A percentile compares a stretch with the other conserved stretches of the same genome.
These are phyloP conservation scores for Oryza punctata DNA, from an alignment of 176 grass and related monocot genomes.

Conservation along the genomic window DNA sequence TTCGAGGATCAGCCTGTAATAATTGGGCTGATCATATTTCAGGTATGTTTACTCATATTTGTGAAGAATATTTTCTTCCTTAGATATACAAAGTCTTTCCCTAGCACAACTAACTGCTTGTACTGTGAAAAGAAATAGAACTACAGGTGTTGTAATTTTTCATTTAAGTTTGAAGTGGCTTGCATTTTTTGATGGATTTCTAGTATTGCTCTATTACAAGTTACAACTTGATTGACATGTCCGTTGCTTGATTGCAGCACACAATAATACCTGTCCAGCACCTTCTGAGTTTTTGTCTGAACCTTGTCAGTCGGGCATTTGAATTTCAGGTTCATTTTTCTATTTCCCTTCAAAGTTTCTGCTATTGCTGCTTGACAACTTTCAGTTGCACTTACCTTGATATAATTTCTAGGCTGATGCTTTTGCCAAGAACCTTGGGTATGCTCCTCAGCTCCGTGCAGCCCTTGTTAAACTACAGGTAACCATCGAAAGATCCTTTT, in stretches of 20 bases:
- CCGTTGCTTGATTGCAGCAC: slow-evolving; percentile 58
- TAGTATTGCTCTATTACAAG: background rate
- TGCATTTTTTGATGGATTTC: slow-evolving; percentile 21
- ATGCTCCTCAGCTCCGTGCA: slow-evolving; percentile 63
- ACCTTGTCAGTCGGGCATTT: slow-evolving; percentile 96
- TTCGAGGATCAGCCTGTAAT: slow-evolving; percentile 87
- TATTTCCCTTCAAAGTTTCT: slow-evolving; percentile 30
- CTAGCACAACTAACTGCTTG: background rate
- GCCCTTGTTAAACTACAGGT: slow-evolving; percentile 95
- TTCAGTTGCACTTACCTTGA: slow-evolving; percentile 35
- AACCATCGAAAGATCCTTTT: slow-evolving; percentile 19
- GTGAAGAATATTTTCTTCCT: slow-evolving; percentile 12
- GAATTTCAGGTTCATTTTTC: slow-evolving; percentile 89
- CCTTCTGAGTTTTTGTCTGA: slow-evolving; percentile 85
- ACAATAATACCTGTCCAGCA: slow-evolving; percentile 95
- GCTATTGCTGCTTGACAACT: slow-evolving; percentile 22
- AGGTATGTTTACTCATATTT: slow-evolving; percentile 49
- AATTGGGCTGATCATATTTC: slow-evolving; percentile 92
- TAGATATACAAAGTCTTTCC: slow-evolving; percentile 12
- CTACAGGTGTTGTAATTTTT: slow-evolving; percentile 13
- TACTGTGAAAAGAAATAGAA: too few relatives aligned
- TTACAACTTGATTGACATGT: slow-evolving; percentile 20
- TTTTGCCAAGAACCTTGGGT: slow-evolving; percentile 97
- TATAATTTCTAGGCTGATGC: slow-evolving; percentile 78
- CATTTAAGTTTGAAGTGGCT: background rate